Base-by-base conservation (phyloP, 192 early-diverging fungal genomes). In the Coemansia sp. region DNA sequence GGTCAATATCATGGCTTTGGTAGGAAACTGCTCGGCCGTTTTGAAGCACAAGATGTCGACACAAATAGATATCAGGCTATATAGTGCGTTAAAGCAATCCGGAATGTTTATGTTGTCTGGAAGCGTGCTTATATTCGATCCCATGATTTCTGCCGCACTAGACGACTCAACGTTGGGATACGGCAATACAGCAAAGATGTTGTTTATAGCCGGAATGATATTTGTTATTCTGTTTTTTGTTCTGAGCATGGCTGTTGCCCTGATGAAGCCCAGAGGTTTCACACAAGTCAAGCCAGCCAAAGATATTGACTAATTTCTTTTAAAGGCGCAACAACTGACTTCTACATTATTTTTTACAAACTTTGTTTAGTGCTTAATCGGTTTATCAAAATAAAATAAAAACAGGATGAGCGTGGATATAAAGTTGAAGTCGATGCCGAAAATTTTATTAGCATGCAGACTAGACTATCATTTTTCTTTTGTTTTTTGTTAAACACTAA, bases 51-150 rank as follows among this genome's bases (percentile, higher is more conserved):
- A 57, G 55, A 2, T 34, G 35, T 34, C 55, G 5, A 57, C 55
- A 7, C 32, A 57, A 57, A 11, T 34, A 4, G 55, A 57, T 34
- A 57, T 57, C 32, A 57, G 32, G 18, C 17, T 57, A 18, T 57
- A 57, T 9, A 57, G 32, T 12, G 55, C 55, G 4, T 34, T 57
- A 12, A 57, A 57, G 34, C 55, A 57, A 8, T 34, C 32, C 35
- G 55, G 55, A 12, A 34, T 57, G 55, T 57, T 57, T 57, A 57
- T 57, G 4, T 15, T 57, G 32, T 57, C 55, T 34, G 55, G 11
- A 4, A 35, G 55, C 32, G 34, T 57, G 34, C 32, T 28, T 34
- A 57, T 57, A 33, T 57, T 35, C 35, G 55, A 57, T 32, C 55
- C 55, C 1, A 57, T 57, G 55, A 34, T 57, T 15, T 28, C 22